Percentiles rank a stretch among this genome's conserved stretches.
phyloP scores from a whole-genome alignment of 116 monocot genomes.

The Thalassia testudinum region DNA sequence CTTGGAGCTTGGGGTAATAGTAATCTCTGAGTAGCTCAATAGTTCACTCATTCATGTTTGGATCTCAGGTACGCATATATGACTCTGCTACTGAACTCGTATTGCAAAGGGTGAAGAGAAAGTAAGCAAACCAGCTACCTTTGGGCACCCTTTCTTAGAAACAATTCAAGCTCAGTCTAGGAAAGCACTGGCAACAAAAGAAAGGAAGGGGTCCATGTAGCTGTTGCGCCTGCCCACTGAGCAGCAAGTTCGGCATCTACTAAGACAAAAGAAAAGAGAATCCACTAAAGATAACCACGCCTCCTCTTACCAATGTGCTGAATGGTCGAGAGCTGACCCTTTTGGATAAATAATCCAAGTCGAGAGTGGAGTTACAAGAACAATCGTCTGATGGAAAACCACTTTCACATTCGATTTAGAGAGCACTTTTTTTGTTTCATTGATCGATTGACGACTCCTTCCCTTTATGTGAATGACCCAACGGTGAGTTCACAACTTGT shows the following conservation, averaged over 20 bases:
- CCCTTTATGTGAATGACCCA: slow-evolving; percentile 12
- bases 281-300: slow-evolving; percentile 2
- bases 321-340: slow-evolving; percentile 8
- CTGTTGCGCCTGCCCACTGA: neutral
- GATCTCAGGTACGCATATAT: too few species aligned
- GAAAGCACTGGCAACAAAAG: slow-evolving; percentile 3
- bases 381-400: slow-evolving; percentile 10
- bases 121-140: neutral
- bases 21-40: neutral
- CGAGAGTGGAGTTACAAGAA: slow-evolving; percentile 14
- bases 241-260: slow-evolving; percentile 9
- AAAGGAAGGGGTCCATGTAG: slow-evolving; percentile 14
- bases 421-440: slow-evolving; percentile 10
- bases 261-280: slow-evolving; percentile 8
- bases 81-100: too few species aligned
- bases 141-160: neutral
- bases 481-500: slow-evolving; percentile 1
- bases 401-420: slow-evolving; percentile 16
- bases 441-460: neutral
- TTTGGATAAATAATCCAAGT: slow-evolving; percentile 9
- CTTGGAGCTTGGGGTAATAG: neutral
- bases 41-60: neutral
- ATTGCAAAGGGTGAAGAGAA: too few species aligned
- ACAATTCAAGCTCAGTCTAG: neutral
- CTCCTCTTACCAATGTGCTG: neutral